Evolutionary conservation across 2,329 filamentous ascomycete species (phyloP).

Genomic region (Didymellaceae sp.): DNA sequence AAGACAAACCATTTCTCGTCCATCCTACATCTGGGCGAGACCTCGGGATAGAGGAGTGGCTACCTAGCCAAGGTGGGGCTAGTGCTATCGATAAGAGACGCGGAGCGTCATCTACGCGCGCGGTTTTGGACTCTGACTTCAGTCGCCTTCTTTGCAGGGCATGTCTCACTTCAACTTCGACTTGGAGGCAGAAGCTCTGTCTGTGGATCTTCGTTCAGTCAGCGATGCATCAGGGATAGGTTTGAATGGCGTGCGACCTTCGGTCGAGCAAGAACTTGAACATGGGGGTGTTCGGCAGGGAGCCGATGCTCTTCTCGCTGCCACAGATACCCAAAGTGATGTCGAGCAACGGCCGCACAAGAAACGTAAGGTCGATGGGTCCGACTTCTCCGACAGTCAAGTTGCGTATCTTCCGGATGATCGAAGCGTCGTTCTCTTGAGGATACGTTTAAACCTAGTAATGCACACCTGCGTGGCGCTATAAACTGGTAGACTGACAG

Average conservation of each 20-base stretch:
- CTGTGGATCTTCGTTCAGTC: background rate
- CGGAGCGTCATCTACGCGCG: background rate
- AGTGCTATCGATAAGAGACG: slow-evolving; percentile 10
- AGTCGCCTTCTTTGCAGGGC: background rate
- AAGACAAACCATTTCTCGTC: no score
- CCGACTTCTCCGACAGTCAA: slow-evolving; percentile 1
- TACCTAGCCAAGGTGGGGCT: background rate
- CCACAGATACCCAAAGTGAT: slow-evolving; percentile 1
- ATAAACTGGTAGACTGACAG: background rate
- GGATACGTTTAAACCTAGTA: slow-evolving; percentile 34
- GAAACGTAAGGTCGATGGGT: slow-evolving; percentile 34
- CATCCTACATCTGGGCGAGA: no score
- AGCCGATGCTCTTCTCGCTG: slow-evolving; percentile 27
- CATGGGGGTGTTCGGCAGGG: no score
- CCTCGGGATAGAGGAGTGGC: no score
- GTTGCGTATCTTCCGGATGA: slow-evolving; percentile 18
- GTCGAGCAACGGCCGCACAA: slow-evolving; percentile 33
- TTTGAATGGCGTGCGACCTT: background rate
- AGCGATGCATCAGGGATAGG: background rate
- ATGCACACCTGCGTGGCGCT: background rate
- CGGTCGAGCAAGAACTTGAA: slow-evolving; percentile 1
- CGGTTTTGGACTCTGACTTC: no score
- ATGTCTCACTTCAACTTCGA: slow-evolving; percentile 26
- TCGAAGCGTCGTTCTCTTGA: slow-evolving; percentile 40
- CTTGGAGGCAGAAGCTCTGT: slow-evolving; percentile 25